phyloP scores from a whole-genome alignment of 805 yeast genomes.

The Wickerhamomyces xylosicus region DNA sequence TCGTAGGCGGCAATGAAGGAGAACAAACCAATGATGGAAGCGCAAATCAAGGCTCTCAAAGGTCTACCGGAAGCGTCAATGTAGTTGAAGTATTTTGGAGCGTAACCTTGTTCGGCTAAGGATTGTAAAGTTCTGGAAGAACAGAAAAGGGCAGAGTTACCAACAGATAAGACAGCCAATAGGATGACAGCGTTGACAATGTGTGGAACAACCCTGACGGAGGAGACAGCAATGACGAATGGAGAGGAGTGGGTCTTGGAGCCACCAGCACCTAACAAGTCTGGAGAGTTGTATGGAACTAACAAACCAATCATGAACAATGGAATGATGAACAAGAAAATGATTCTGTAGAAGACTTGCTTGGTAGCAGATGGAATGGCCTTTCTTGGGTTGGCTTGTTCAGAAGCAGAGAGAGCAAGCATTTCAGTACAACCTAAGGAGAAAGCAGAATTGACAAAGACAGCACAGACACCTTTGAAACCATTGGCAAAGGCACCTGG shows the following conservation, averaged over 20 bases:
- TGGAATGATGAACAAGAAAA: constrained; percentile 45
- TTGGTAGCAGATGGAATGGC: constrained; percentile 55
- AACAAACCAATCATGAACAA: constrained; percentile 44
- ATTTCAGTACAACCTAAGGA: constrained; percentile 62
- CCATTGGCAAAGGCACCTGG: constrained; percentile 39
- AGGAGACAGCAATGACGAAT: constrained; percentile 59
- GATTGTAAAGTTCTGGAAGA: constrained; percentile 62
- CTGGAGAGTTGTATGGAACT: constrained; percentile 46
- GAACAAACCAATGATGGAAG: constrained; percentile 46
- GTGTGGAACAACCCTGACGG: constrained; percentile 55
- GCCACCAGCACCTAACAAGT: constrained; percentile 41
- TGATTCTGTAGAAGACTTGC: constrained; percentile 55
- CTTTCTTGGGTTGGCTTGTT: constrained; percentile 47
- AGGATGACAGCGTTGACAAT: constrained; percentile 68
- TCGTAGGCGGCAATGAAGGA: constrained; percentile 60
- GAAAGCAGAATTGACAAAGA: constrained; percentile 51
- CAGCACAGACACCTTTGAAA: constrained; percentile 57
- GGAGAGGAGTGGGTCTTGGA: constrained; percentile 53
- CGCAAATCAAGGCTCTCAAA: constrained; percentile 37
- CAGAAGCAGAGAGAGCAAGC: constrained; percentile 58
- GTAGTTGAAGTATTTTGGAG: constrained; percentile 42
- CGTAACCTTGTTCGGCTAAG: constrained; percentile 61
- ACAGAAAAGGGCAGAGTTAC: constrained; percentile 68
- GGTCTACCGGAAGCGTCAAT: constrained; percentile 55
- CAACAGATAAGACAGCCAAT: constrained; percentile 65